Evolutionary conservation across 2,329 filamentous ascomycete species (phyloP).

Genomic region (Ophiobolus disseminans): DNA sequence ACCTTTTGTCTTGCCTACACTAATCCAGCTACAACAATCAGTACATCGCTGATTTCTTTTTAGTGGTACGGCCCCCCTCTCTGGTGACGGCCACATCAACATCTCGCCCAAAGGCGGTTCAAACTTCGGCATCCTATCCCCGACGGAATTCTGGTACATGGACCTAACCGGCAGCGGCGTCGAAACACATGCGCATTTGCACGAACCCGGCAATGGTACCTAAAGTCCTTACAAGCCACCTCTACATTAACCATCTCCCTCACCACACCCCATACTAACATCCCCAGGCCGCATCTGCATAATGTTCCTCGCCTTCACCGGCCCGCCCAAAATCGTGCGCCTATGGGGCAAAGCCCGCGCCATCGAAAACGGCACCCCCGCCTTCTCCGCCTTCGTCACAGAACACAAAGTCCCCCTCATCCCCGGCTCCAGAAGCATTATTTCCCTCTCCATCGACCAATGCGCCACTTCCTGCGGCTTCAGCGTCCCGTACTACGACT

Average conservation of each 20-base stretch:
- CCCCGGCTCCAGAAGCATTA: conserved; percentile 50
- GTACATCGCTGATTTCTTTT: neutral
- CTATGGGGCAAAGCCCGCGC: conserved; percentile 51
- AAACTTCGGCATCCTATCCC: conserved; percentile 49
- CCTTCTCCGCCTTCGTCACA: conserved; percentile 45
- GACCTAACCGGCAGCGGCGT: conserved; percentile 53
- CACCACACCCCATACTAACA: no score
- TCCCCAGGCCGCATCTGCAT: conserved; percentile 19
- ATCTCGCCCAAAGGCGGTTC: conserved; percentile 55
- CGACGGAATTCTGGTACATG: conserved; percentile 54
- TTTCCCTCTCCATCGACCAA: conserved; percentile 54
- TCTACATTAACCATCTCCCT: neutral
- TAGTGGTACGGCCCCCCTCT: conserved; percentile 50
- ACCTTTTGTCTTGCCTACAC: no score
- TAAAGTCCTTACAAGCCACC: conserved; percentile 40
- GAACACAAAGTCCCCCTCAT: conserved; percentile 45
- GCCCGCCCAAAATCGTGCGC: conserved; percentile 52
- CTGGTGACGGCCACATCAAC: conserved; percentile 53
- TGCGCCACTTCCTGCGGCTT: conserved; percentile 54
- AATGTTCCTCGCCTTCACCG: conserved; percentile 52
- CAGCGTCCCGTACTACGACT: conserved; percentile 54
- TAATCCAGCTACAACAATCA: neutral
- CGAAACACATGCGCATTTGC: conserved; percentile 54
- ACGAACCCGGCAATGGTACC: conserved; percentile 53
- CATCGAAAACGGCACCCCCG: conserved; percentile 48